Conservation (phyloP, 2,329 filamentous ascomycete genomes). For the Penicillium expansum region DNA sequence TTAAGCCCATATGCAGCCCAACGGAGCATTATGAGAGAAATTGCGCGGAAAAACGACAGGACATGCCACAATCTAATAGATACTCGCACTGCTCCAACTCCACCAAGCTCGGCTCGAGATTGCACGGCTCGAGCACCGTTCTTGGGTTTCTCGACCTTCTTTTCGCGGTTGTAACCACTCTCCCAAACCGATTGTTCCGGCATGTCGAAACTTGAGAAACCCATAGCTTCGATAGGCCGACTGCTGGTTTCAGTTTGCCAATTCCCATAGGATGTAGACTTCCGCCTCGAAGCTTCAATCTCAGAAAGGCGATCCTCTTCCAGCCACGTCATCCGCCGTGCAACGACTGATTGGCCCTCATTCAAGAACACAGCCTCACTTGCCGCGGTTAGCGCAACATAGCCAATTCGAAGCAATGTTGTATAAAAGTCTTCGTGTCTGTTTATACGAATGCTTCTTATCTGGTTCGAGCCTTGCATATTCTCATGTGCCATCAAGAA, state of each 20-base stretch:
- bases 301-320: conserved; percentile 83
- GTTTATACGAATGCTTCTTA: conserved; percentile 75
- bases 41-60: conserved; percentile 70
- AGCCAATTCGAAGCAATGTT: conserved; percentile 79
- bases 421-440: conserved; percentile 96
- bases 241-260: conserved; percentile 16
- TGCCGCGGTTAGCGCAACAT: conserved; percentile 84
- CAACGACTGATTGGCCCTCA: conserved; percentile 72
- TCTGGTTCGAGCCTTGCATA: conserved; percentile 85
- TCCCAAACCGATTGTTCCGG: conserved; percentile 40
- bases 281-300: conserved; percentile 55
- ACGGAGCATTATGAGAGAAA: conserved; percentile 63
- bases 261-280: conserved; percentile 16
- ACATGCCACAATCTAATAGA: conserved; percentile 74
- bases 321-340: conserved; percentile 80
- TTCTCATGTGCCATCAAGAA: conserved; percentile 74
- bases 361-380: conserved; percentile 96
- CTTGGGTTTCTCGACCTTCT: conserved; percentile 43
- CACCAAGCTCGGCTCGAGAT: conserved; percentile 48
- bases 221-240: conserved; percentile 32
- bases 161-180: conserved; percentile 48
- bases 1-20: conserved; percentile 57
- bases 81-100: conserved; percentile 75
- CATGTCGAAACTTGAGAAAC: conserved; percentile 36
- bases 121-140: conserved; percentile 36